These are phyloP conservation scores for Pseudevernia furfuracea DNA, from an alignment of 495 filamentous ascomycete genomes.

Conservation along the genomic window DNA sequence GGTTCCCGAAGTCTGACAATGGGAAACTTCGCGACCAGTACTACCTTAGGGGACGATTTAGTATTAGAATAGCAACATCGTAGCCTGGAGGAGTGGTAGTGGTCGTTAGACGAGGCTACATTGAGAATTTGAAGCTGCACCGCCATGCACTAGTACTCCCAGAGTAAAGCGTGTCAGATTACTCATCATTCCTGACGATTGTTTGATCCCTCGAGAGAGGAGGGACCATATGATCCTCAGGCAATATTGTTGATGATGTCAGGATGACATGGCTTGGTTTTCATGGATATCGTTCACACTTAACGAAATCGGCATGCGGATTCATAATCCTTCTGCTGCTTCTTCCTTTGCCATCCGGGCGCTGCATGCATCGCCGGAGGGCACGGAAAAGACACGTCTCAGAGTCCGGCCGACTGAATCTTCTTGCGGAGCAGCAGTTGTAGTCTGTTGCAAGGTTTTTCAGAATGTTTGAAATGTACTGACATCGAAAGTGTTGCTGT, in stretches of 20 bases:
- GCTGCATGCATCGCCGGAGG: not conserved
- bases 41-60: not conserved
- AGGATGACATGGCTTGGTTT: slow-evolving; percentile 1
- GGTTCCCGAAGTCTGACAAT: not conserved
- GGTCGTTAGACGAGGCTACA: slow-evolving; percentile 1
- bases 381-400: not conserved
- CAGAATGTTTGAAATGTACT: not conserved
- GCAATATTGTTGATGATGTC: not conserved
- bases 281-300: not conserved
- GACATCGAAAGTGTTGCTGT: not conserved
- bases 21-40: not conserved
- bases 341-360: not conserved
- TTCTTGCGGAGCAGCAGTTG: not conserved
- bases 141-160: not conserved
- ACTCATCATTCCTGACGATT: not conserved
- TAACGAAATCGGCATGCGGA: not conserved
- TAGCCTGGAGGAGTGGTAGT: not conserved
- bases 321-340: not conserved
- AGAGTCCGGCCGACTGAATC: not conserved
- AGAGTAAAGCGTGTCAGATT: not conserved
- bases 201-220: not conserved
- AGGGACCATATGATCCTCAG: not conserved
- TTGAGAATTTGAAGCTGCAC: not conserved
- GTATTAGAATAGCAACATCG: slow-evolving; percentile 3
- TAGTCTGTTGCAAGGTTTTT: not conserved